Percentiles rank a stretch among this genome's conserved stretches.
Conservation (phyloP, 371 early-diverging fungal genomes). For the Massospora cicadina region DNA sequence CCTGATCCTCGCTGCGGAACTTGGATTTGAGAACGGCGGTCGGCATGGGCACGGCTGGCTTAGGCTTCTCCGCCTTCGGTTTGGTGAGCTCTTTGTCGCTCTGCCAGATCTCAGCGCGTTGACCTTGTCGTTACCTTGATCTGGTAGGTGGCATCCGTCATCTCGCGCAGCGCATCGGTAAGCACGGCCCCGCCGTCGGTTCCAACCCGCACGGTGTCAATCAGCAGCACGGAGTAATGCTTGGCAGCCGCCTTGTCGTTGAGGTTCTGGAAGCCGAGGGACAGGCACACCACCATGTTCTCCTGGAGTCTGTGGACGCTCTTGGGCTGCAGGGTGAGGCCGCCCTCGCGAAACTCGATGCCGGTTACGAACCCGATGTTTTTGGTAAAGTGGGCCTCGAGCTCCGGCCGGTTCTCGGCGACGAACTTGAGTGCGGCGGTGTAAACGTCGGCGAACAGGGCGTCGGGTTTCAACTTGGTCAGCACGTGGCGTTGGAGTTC, state of each 20-base stretch:
- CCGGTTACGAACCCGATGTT: slow-evolving; percentile 88
- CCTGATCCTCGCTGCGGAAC: slow-evolving; percentile 61
- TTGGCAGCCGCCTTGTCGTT: slow-evolving; percentile 43
- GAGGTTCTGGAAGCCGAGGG: slow-evolving; percentile 73
- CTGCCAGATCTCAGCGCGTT: no score
- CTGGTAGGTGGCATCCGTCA: slow-evolving; percentile 58
- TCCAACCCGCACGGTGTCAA: slow-evolving; percentile 66
- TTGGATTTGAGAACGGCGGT: slow-evolving; percentile 73
- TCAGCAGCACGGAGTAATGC: slow-evolving; percentile 60
- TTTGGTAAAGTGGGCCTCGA: slow-evolving; percentile 63
- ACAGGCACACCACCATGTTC: slow-evolving; percentile 73
- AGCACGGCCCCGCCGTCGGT: slow-evolving; percentile 36
- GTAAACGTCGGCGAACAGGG: slow-evolving; percentile 59
- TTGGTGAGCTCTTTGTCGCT: slow-evolving; percentile 31
- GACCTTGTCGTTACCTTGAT: slow-evolving; percentile 52
- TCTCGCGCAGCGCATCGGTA: slow-evolving; percentile 52
- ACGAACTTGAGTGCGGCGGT: slow-evolving; percentile 43
- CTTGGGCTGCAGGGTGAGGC: slow-evolving; percentile 50
- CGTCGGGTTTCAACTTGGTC: slow-evolving; percentile 57
- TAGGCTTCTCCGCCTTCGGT: slow-evolving; percentile 17
- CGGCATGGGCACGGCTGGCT: slow-evolving; percentile 21
- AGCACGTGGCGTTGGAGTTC: slow-evolving; percentile 59
- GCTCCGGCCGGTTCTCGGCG: slow-evolving; percentile 59
- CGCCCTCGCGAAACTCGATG: slow-evolving; percentile 81
- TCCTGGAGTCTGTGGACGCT: slow-evolving; percentile 42